Evolutionary conservation across 2,329 filamentous ascomycete species (phyloP).

Genomic region (Aureobasidium mangrovei): DNA sequence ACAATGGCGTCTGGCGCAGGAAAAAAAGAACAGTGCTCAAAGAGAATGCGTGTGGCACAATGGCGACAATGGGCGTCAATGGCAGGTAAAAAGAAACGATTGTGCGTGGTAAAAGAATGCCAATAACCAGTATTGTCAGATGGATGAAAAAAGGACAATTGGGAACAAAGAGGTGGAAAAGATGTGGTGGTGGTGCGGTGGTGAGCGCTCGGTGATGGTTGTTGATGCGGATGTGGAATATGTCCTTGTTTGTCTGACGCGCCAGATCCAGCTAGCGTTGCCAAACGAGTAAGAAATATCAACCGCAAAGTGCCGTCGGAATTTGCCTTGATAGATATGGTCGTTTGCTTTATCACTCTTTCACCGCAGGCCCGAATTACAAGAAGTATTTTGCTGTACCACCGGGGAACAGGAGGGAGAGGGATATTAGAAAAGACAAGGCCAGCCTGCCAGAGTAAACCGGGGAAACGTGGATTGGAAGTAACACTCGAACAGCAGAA

Average conservation of each 20-base stretch:
- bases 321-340: background rate
- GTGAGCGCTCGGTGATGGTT: constrained; percentile 1
- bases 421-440: background rate
- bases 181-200: background rate
- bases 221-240: background rate
- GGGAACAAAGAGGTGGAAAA: background rate
- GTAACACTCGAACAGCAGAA: background rate
- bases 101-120: constrained; percentile 1
- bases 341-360: too few relatives aligned
- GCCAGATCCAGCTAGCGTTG: constrained; percentile 5
- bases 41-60: constrained; percentile 3
- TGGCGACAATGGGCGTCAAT: constrained; percentile 7
- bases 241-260: constrained; percentile 4
- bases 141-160: background rate
- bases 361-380: too few relatives aligned
- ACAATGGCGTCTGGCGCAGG: constrained; percentile 1
- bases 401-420: constrained; percentile 3
- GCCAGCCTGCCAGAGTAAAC: background rate
- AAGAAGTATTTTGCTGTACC: background rate
- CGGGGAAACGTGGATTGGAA: background rate
- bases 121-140: constrained; percentile 9
- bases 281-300: constrained; percentile 5
- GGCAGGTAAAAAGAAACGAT: background rate
- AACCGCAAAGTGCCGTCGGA: background rate
- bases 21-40: background rate